Conservation (phyloP, 2,329 filamentous ascomycete species). For the Arthrobotrys megalospora region DNA sequence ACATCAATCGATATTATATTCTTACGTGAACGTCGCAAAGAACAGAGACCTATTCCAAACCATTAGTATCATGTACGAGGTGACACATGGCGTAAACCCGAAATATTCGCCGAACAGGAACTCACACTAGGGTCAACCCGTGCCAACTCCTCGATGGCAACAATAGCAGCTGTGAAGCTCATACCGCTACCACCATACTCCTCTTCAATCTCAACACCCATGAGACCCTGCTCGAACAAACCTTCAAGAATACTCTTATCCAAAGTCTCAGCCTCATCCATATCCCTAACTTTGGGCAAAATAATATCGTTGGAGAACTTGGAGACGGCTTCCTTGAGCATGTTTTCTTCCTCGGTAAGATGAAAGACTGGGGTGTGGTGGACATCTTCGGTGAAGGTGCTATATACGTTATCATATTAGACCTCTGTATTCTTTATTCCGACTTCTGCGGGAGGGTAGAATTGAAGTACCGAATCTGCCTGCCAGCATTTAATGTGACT, state of each 20-base stretch:
- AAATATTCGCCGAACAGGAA: constrained; percentile 1
- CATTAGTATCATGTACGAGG: constrained; percentile 16
- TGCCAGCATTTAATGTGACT: constrained; percentile 42
- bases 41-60: constrained; percentile 70
- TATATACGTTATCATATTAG: constrained; percentile 13
- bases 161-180: constrained; percentile 97
- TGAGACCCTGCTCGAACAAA: constrained; percentile 96
- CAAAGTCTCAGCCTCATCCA: constrained; percentile 98
- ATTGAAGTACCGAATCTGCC: constrained; percentile 47
- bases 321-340: constrained; percentile 90
- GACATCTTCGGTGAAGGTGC: constrained; percentile 51
- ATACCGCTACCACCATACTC: constrained; percentile 97
- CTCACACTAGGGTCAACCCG: constrained; percentile 94
- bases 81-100: neutral
- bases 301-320: constrained; percentile 93
- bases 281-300: constrained; percentile 90
- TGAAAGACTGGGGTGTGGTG: constrained; percentile 86
- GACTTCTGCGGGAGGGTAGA: neutral
- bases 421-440: neutral
- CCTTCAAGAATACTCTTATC: constrained; percentile 89
- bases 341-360: constrained; percentile 87
- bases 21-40: constrained; percentile 87
- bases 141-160: constrained; percentile 96
- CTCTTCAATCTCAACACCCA: constrained; percentile 97
- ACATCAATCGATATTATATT: neutral